Evolutionary conservation across 2,329 filamentous ascomycete species (phyloP), one percentile per base, ranked within the genome.

Genomic region (Leptodontidium sp.): DNA sequence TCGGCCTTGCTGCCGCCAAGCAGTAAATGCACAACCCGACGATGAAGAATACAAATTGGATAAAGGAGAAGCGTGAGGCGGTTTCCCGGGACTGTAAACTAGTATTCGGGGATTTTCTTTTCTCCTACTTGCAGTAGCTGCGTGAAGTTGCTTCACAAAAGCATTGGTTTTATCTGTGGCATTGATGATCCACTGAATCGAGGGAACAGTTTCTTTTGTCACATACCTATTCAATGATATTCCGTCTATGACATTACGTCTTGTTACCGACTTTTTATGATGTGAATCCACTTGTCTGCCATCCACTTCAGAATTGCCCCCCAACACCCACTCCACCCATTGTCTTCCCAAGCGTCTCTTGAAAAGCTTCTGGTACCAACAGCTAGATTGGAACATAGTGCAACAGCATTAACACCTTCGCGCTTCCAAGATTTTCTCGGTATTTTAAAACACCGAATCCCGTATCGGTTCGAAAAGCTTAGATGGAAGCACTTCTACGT

Each of bases 1-100:
- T 99, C 72, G 94, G 93, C 79, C 88, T 99, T 77, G 96, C 95
- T 78, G 91, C 91, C 84, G 87, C 95, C 75, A 96, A 94, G 68
- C 64, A 65, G 47, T 69, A 69, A 69, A 45, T 62, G 38, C 29
- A 55, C 15, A 15, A 43, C 21, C 35, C n/a, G 12, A 63, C 15
- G 35, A n/a, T 43, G 26, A 50, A 64, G 29, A 43, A 43, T 26
- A 47, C 35, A 68, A 61, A 66, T 71, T 71, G 71, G 69, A 70
- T 71, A 73, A 21, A 49, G 66, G 66, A 52, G 26, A 43, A 38
- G 26, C 17, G 50, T 59, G 68, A 17, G 53, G 61, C 53, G 26
- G 50, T 72, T 73, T 70, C 72, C 63, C 73, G 68, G 62, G 63
- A 71, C 66, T 75, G 74, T 74, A 75, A 64, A 72, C 64, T 74